phyloP scores from a whole-genome alignment of 331 rosid species.

The Dryas integrifolia region DNA sequence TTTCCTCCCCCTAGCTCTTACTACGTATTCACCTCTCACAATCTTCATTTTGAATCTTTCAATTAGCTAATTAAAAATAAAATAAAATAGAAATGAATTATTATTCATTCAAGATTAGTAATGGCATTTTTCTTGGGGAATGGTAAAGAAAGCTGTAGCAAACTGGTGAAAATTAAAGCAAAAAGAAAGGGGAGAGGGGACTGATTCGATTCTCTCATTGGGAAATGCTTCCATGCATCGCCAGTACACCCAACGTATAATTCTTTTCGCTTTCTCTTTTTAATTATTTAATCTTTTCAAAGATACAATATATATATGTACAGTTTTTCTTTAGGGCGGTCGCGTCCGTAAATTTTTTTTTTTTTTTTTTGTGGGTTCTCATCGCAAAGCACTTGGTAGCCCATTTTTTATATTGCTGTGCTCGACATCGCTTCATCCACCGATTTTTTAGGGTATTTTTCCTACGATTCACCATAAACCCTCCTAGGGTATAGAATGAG shows the following conservation, averaged over 20 bases:
- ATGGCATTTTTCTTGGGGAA: conserved; percentile 69
- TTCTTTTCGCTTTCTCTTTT: conserved; percentile 36
- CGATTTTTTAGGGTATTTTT: too few relatives aligned
- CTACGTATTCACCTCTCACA: conserved; percentile 23
- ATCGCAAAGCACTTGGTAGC: too few relatives aligned
- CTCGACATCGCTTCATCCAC: too few relatives aligned
- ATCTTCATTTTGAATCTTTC: conserved; percentile 28
- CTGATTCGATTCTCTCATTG: conserved; percentile 95
- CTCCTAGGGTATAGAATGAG: too few relatives aligned
- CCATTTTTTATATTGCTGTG: too few relatives aligned
- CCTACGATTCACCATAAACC: too few relatives aligned
- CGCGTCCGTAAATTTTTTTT: too few relatives aligned
- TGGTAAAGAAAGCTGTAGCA: conserved; percentile 94
- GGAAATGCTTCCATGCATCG: conserved; percentile 92
- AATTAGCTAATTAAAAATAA: conserved; percentile 13
- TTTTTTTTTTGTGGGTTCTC: too few relatives aligned
- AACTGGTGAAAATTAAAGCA: conserved; percentile 80
- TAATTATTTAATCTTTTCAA: background rate
- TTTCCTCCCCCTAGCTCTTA: conserved; percentile 38
- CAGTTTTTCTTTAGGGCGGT: too few relatives aligned
- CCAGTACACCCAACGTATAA: conserved; percentile 47
- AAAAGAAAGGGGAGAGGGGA: conserved; percentile 68
- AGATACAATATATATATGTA: too few relatives aligned
- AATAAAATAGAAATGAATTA: background rate
- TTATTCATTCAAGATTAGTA: conserved; percentile 39